Conservation (phyloP, 805 yeast species). For the Saccharomycopsis malanga region DNA sequence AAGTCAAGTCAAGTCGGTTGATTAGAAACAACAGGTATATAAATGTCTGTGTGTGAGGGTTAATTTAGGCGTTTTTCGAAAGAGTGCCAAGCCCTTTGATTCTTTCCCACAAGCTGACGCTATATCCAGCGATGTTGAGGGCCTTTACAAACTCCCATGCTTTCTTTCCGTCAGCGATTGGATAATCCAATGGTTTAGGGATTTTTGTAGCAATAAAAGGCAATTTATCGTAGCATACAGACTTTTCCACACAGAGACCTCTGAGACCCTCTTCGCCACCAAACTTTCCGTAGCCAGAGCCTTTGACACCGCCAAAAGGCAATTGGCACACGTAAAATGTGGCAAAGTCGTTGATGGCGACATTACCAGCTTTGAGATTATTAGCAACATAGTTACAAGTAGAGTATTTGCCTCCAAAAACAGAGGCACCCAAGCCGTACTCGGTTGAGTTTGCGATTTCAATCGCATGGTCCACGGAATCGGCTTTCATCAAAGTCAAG, state of each 20-base stretch:
- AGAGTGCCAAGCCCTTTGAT: conserved; percentile 46
- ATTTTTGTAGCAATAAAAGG: conserved; percentile 74
- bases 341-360: conserved; percentile 96
- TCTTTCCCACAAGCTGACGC: conserved; percentile 63
- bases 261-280: conserved; percentile 96
- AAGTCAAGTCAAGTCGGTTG: no score
- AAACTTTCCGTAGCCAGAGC: conserved; percentile 95
- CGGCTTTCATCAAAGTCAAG: conserved; percentile 70
- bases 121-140: conserved; percentile 80
- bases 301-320: conserved; percentile 93
- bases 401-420: conserved; percentile 72
- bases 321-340: conserved; percentile 92
- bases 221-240: conserved; percentile 77
- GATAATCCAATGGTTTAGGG: conserved; percentile 88
- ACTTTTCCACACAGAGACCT: conserved; percentile 81
- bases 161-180: conserved; percentile 67
- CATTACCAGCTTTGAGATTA: conserved; percentile 73
- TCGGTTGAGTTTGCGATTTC: conserved; percentile 74
- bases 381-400: conserved; percentile 59
- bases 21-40: no score
- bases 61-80: conserved; percentile 30
- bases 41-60: no score
- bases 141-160: conserved; percentile 88
- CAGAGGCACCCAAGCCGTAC: conserved; percentile 88
- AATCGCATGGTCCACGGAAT: conserved; percentile 58